Evolutionary conservation across 345 rosid genomes (phyloP).

Genomic region (Psidium guajava): DNA sequence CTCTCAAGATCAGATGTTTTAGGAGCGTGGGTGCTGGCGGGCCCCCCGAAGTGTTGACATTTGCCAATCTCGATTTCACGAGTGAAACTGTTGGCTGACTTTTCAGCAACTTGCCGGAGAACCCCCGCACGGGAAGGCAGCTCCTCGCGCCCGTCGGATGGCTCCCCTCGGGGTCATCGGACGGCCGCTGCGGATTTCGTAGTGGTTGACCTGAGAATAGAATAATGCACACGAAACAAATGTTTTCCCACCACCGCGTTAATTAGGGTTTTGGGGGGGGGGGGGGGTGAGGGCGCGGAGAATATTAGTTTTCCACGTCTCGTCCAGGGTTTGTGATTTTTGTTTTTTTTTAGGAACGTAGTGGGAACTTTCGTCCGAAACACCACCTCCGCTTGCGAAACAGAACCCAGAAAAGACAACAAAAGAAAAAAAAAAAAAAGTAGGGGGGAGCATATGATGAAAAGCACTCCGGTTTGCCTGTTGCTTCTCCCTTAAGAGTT

Average conservation of each 20-base stretch:
- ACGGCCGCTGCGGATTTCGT: neutral
- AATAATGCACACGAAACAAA: neutral
- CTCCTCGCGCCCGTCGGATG: neutral
- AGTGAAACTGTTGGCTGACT: conserved; percentile 2
- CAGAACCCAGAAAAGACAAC: too few species aligned
- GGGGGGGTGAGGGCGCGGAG: neutral
- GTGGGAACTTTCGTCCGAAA: neutral
- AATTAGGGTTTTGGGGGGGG: too few species aligned
- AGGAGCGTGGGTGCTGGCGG: neutral
- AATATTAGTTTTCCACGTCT: neutral
- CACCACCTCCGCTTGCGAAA: neutral
- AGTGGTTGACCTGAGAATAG: neutral
- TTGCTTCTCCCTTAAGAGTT: neutral
- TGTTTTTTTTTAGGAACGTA: neutral
- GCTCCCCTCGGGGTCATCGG: neutral
- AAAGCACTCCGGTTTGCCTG: neutral
- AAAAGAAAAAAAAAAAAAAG: too few species aligned
- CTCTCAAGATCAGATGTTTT: neutral
- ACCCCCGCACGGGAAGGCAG: neutral
- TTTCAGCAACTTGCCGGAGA: neutral
- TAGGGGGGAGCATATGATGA: neutral
- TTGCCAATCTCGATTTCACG: neutral
- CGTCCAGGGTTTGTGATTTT: neutral
- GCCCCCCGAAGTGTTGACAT: neutral
- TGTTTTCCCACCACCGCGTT: neutral